Base-by-base conservation (phyloP, 257 asterid species). In the Ehretia macrophylla region DNA sequence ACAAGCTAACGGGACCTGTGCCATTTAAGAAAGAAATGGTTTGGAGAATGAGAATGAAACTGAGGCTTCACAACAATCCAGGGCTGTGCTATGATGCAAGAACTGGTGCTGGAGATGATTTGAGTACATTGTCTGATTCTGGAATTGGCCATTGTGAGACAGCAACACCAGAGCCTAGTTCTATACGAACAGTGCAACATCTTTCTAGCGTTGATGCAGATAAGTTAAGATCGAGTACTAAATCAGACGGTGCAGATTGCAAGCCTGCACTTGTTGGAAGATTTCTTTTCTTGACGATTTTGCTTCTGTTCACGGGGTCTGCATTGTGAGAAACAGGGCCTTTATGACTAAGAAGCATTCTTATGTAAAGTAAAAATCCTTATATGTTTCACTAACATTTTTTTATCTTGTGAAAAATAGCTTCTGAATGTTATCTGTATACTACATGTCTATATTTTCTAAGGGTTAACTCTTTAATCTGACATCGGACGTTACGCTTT, bases 41-140 rank as follows among this genome's bases (percentile, higher is more conserved):
- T 40, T 86, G 95, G 99, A 83, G 81, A 45, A 92, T 92, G 97
- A 86, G 94, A 51, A 88, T 81, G 51, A 92, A 92, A 47, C 51
- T 89, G 70, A 77, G 79, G 80, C 87, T 92, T 27, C 9, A 50
- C 0, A 78, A 83, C 14, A 89, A 92, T 60, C 21, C 78, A 1
- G 99, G 97, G n/a, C 75, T 92, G 0, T 92, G 99, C 45, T 92
- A 83, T 54, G 85, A 78, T 55, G 54, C 55, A 0, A 78, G 74
- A 47, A 78, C 80, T 72, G 91, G 94, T 66, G 83, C 80, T 32
- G 97, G 87, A 19, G 91, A 74, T 65, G 91, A 88, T 72, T 68
- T 92, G 63, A 85, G 67, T 74, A 72, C 89, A 0, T 53, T 79
- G 60, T 70, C 80, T 10, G 74, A 67, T 53, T 82, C 89, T 16